Evolutionary conservation across 352 stramenopile species (phyloP).

Genomic region (Globisporangium abappressorium): DNA sequence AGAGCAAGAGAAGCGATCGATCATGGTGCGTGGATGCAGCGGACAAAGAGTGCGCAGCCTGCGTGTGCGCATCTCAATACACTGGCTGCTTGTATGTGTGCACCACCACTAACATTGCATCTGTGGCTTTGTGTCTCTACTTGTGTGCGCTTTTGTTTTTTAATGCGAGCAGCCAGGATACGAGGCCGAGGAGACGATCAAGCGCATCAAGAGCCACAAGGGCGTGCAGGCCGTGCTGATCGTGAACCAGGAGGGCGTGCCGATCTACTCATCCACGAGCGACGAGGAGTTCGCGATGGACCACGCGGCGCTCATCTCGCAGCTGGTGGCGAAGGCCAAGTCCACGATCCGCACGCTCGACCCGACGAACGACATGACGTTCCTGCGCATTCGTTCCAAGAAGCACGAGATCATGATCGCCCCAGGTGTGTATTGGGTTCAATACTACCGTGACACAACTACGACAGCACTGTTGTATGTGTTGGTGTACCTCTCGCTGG

Average conservation of each 20-base stretch:
- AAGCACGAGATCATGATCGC: constrained; percentile 95
- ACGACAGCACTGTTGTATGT: neutral
- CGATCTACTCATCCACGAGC: constrained; percentile 90
- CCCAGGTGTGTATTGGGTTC: constrained; percentile 29
- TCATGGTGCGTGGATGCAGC: constrained; percentile 5
- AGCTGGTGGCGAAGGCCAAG: constrained; percentile 89
- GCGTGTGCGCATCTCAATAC: neutral
- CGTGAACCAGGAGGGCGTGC: constrained; percentile 91
- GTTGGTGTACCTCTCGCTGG: constrained; percentile 1
- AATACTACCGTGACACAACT: neutral
- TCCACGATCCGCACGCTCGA: constrained; percentile 90
- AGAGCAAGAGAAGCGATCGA: neutral
- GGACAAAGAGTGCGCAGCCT: neutral
- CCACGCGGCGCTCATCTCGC: constrained; percentile 83
- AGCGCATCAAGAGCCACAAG: constrained; percentile 93
- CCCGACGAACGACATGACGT: constrained; percentile 92
- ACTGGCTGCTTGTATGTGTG: neutral
- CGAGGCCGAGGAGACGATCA: constrained; percentile 95
- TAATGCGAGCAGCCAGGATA: constrained; percentile 49
- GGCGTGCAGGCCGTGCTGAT: constrained; percentile 92
- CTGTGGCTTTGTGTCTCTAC: neutral
- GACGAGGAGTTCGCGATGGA: constrained; percentile 88
- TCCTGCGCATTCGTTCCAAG: constrained; percentile 92
- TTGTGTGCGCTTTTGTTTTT: neutral
- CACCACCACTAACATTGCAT: neutral